Evolutionary conservation across 2,329 filamentous ascomycete genomes (phyloP).

Genomic region (Aureobasidium sp.): DNA sequence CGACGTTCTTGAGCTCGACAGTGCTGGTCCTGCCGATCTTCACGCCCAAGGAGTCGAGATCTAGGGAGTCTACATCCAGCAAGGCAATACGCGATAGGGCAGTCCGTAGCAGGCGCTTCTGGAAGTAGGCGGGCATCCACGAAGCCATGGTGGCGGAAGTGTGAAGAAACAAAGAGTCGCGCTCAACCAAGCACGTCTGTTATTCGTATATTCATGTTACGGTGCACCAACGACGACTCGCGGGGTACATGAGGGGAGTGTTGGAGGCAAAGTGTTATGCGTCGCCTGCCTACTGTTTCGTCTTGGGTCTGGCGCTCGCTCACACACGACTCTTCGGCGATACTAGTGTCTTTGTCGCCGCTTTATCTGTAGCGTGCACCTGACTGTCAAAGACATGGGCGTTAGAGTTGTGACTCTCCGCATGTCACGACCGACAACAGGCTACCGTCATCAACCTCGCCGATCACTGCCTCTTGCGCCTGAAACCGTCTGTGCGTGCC

Average conservation of each 20-base stretch:
- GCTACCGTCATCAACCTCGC: neutral
- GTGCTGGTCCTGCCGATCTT: conserved; percentile 74
- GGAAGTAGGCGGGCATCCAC: conserved; percentile 70
- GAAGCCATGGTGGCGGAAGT: conserved; percentile 32
- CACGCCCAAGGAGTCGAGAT: conserved; percentile 80
- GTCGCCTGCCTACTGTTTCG: neutral
- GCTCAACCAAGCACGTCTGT: neutral
- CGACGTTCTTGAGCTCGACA: conserved; percentile 81
- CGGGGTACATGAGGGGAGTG: conserved; percentile 8
- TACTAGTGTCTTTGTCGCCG: conserved; percentile 6
- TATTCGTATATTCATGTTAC: conserved; percentile 16
- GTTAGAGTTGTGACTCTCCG: conserved; percentile 8
- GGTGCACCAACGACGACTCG: conserved; percentile 4
- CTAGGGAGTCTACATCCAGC: conserved; percentile 78
- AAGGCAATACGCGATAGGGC: conserved; percentile 76
- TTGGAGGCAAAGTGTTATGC: neutral
- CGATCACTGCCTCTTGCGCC: neutral
- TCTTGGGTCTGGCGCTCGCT: neutral
- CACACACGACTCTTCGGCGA: neutral
- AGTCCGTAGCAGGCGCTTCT: conserved; percentile 83
- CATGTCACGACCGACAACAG: conserved; percentile 1
- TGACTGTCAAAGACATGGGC: conserved; percentile 1
- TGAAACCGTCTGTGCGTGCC: neutral
- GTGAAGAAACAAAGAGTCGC: neutral
- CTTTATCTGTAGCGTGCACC: neutral